Evolutionary conservation across 73 alveolate genomes (phyloP).

Genomic region (Paramecium caudatum): DNA sequence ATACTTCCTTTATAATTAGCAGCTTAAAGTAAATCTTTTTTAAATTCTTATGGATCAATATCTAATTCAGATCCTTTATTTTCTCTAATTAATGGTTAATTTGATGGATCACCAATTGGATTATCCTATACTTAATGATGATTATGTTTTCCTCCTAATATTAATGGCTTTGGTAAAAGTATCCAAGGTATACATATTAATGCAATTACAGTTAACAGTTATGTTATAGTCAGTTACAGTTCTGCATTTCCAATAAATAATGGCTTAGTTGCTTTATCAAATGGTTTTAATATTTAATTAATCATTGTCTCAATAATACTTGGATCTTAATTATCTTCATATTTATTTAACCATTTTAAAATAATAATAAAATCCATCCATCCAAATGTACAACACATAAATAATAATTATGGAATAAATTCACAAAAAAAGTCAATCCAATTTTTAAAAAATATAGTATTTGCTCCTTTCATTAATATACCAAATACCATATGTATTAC

Average conservation of each 20-base stretch:
- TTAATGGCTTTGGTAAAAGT: conserved; percentile 91
- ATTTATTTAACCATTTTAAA: conserved; percentile 90
- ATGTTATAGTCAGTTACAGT: conserved; percentile 75
- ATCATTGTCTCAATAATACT: conserved; percentile 47
- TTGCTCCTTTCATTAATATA: conserved; percentile 88
- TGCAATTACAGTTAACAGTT: conserved; percentile 81
- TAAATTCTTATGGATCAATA: conserved; percentile 48
- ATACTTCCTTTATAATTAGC: neutral
- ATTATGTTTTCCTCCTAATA: conserved; percentile 69
- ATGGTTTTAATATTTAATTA: conserved; percentile 4
- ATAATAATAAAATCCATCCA: conserved; percentile 93
- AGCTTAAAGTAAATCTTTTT: neutral
- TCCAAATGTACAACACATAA: conserved; percentile 88
- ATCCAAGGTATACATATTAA: conserved; percentile 93
- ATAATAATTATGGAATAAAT: conserved; percentile 86
- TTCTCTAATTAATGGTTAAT: neutral
- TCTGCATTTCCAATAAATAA: conserved; percentile 79
- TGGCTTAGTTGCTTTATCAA: conserved; percentile 72
- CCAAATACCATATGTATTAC: conserved; percentile 91
- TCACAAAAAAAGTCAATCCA: conserved; percentile 85
- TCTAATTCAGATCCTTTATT: conserved; percentile 40
- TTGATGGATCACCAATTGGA: neutral
- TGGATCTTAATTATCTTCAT: conserved; percentile 87
- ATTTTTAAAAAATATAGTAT: conserved; percentile 77
- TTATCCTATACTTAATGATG: conserved; percentile 1